A percentile compares a stretch with the other conserved stretches of the same genome.
Conservation (phyloP, 1,139 yeast species). For the Yueomyces sp. region DNA sequence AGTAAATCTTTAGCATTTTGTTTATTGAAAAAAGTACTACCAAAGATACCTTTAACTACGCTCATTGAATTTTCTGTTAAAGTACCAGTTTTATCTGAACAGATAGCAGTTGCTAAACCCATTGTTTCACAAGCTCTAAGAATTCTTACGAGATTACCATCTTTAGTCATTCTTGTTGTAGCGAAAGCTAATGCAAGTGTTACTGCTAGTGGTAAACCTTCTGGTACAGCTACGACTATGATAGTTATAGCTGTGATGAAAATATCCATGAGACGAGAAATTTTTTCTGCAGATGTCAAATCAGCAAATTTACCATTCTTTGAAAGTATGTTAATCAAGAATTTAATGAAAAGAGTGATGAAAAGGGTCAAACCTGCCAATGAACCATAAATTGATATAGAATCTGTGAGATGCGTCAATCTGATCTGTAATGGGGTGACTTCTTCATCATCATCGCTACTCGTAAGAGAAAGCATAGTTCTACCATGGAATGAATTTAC, state of each 20-base stretch:
- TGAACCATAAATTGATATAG: slow-evolving; percentile 87
- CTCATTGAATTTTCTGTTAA: slow-evolving; percentile 88
- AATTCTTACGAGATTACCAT: slow-evolving; percentile 90
- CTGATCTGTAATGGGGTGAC: slow-evolving; percentile 83
- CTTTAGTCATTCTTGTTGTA: slow-evolving; percentile 94
- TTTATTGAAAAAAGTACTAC: slow-evolving; percentile 15
- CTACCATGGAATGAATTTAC: slow-evolving; percentile 80
- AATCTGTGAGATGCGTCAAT: slow-evolving; percentile 73
- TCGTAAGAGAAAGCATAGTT: slow-evolving; percentile 68
- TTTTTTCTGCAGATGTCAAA: slow-evolving; percentile 58
- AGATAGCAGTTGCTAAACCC: slow-evolving; percentile 97
- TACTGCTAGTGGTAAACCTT: slow-evolving; percentile 93
- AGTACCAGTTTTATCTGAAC: slow-evolving; percentile 97
- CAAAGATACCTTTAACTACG: slow-evolving; percentile 66
- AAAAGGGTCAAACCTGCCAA: slow-evolving; percentile 72
- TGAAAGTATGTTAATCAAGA: slow-evolving; percentile 47
- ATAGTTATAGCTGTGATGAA: slow-evolving; percentile 85
- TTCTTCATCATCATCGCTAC: not conserved
- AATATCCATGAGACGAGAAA: slow-evolving; percentile 71
- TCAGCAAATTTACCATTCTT: slow-evolving; percentile 35
- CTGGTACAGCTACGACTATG: slow-evolving; percentile 96
- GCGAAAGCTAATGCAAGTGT: slow-evolving; percentile 95
- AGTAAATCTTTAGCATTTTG: slow-evolving; percentile 16
- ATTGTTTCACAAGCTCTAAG: slow-evolving; percentile 91
- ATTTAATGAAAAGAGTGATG: slow-evolving; percentile 65